A percentile compares a stretch with the other conserved stretches of the same genome.
Conservation (phyloP, 1,139 yeast species). For the Diutina pseudorugosa region DNA sequence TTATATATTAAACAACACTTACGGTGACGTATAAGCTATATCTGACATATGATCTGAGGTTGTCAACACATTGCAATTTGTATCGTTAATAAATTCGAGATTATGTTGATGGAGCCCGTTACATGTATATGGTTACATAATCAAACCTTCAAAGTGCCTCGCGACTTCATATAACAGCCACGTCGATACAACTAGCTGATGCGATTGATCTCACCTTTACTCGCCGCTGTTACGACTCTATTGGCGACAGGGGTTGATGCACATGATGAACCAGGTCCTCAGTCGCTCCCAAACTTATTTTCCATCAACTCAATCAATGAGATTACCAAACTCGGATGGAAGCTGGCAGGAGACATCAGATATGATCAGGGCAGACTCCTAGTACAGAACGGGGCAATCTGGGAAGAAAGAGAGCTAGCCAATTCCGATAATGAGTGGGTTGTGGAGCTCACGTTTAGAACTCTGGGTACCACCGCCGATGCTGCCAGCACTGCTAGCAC, state of each 20-base stretch:
- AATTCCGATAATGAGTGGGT: constrained; percentile 38
- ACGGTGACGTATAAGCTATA: too few relatives aligned
- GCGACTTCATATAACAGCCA: neutral
- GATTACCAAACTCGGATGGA: constrained; percentile 17
- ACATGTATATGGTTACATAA: neutral
- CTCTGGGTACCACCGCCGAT: constrained; percentile 27
- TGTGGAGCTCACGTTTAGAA: constrained; percentile 47
- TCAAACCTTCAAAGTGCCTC: neutral
- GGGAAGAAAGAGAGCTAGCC: constrained; percentile 30
- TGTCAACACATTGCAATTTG: too few relatives aligned
- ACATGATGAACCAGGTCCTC: constrained; percentile 13
- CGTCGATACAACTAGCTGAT: neutral
- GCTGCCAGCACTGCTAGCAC: constrained; percentile 16
- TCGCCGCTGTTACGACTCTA: neutral
- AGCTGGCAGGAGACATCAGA: constrained; percentile 14
- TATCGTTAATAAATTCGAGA: neutral
- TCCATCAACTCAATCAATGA: constrained; percentile 14
- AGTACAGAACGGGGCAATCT: constrained; percentile 27
- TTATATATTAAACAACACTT: too few relatives aligned
- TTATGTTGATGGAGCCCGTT: neutral
- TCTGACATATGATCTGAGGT: too few relatives aligned
- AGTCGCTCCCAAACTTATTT: constrained; percentile 24
- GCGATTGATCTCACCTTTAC: neutral
- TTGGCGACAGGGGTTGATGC: neutral
- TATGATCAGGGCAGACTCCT: constrained; percentile 30